phyloP scores from a whole-genome alignment of 1,284 basidiomycete genomes.

The Vanrija sp. region DNA sequence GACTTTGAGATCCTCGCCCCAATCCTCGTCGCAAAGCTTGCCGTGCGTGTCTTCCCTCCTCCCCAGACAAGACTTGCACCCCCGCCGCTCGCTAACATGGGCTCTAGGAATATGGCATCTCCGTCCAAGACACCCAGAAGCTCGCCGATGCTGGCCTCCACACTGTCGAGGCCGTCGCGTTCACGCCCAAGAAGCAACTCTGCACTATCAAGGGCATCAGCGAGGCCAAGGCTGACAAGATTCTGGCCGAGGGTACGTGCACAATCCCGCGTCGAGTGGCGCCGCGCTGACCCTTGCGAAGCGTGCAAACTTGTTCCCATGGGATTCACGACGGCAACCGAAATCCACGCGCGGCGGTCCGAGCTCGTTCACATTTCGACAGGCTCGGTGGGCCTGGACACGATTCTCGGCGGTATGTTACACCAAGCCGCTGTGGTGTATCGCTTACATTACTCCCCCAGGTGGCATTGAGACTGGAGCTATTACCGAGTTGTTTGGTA shows the following conservation, averaged over 20 bases:
- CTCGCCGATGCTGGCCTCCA: conserved; percentile 87
- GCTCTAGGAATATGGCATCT: conserved; percentile 75
- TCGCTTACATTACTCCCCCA: conserved; percentile 33
- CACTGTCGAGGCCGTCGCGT: conserved; percentile 93
- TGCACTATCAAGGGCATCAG: conserved; percentile 95
- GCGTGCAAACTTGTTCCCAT: conserved; percentile 95
- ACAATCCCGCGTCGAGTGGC: not conserved
- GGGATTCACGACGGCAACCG: conserved; percentile 97
- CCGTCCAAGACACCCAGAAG: conserved; percentile 90
- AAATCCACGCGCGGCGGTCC: conserved; percentile 90
- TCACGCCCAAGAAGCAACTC: conserved; percentile 92
- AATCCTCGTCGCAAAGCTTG: conserved; percentile 74
- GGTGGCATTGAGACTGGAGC: conserved; percentile 97
- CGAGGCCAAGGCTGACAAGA: conserved; percentile 96
- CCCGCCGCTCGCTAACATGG: not conserved
- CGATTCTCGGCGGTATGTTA: conserved; percentile 78
- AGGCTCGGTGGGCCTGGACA: conserved; percentile 92
- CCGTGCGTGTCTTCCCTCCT: conserved; percentile 45
- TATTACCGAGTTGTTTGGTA: conserved; percentile 94
- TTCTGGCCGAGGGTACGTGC: conserved; percentile 75
- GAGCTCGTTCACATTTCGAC: conserved; percentile 97
- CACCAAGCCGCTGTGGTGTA: not conserved
- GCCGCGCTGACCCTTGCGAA: conserved; percentile 42
- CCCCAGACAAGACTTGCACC: not conserved
- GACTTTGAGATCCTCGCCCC: conserved; percentile 64